These are phyloP conservation scores for Penicillium sp. DNA, from an alignment of 2,329 filamentous ascomycete species.

Conservation along the genomic window DNA sequence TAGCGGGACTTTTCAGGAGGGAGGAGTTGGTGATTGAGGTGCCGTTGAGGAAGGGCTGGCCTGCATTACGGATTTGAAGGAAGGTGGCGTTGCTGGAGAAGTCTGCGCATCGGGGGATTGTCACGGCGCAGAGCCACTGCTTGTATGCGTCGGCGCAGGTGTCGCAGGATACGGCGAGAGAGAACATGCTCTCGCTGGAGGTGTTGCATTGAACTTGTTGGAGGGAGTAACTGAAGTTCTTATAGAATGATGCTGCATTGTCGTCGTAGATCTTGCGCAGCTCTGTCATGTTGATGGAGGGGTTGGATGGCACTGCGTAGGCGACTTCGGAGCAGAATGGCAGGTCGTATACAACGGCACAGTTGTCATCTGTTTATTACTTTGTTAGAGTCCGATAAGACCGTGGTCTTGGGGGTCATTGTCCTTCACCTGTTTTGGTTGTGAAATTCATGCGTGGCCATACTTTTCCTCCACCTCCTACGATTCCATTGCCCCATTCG, in stretches of 20 bases:
- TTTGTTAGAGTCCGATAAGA: not conserved
- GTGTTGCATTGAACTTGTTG: conserved; percentile 80
- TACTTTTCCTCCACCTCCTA: conserved; percentile 67
- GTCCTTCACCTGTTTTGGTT: conserved; percentile 69
- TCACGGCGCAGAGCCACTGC: conserved; percentile 86
- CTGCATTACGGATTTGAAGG: conserved; percentile 63
- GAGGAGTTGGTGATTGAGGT: conserved; percentile 40
- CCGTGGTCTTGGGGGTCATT: too few species aligned
- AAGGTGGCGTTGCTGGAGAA: conserved; percentile 52
- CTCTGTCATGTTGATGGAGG: conserved; percentile 51
- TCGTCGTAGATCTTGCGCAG: conserved; percentile 70
- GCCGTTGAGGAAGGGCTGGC: conserved; percentile 62
- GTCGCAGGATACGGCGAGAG: conserved; percentile 64
- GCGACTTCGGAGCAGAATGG: conserved; percentile 79
- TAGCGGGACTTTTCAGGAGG: conserved; percentile 27
- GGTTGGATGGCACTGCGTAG: conserved; percentile 81
- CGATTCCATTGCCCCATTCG: conserved; percentile 44
- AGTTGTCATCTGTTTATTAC: conserved; percentile 73
- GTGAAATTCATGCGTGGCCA: conserved; percentile 62
- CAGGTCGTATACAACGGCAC: conserved; percentile 74
- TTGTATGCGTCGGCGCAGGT: conserved; percentile 79
- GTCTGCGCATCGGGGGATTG: conserved; percentile 85
- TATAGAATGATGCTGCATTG: conserved; percentile 60
- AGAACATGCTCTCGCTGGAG: conserved; percentile 70
- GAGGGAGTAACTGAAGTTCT: conserved; percentile 71